Percentiles rank a stretch among this genome's conserved stretches.
phyloP scores from a whole-genome alignment of 2,329 filamentous ascomycete genomes.

The Phialophora verrucosa region DNA sequence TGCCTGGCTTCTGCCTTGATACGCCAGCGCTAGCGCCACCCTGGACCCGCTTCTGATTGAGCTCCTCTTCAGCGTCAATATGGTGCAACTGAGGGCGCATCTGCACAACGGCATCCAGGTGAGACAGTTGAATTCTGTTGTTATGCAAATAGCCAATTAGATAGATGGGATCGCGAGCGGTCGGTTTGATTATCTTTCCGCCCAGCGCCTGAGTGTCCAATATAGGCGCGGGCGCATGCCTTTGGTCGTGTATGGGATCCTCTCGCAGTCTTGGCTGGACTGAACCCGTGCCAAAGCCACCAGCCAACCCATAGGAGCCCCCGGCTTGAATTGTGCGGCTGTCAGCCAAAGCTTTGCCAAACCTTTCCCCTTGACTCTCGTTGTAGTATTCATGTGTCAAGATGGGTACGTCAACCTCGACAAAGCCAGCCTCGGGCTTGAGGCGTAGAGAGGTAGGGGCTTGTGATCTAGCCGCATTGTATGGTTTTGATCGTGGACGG shows the following conservation, averaged over 20 bases:
- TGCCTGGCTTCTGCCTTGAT: conserved; percentile 43
- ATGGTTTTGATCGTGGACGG: conserved; percentile 68
- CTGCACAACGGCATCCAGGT: conserved; percentile 80
- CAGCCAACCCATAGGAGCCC: conserved; percentile 72
- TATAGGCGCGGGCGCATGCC: conserved; percentile 72
- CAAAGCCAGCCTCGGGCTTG: conserved; percentile 79
- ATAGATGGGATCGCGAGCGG: conserved; percentile 74
- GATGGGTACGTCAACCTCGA: conserved; percentile 91
- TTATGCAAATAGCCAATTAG: conserved; percentile 92
- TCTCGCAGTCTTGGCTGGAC: conserved; percentile 41
- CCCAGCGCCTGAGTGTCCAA: conserved; percentile 82
- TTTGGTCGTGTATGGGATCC: conserved; percentile 64
- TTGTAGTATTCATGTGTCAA: conserved; percentile 78
- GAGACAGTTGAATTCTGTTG: conserved; percentile 83
- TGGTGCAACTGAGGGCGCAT: conserved; percentile 92
- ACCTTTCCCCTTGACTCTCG: conserved; percentile 77
- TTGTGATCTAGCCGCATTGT: conserved; percentile 61
- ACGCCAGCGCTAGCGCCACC: conserved; percentile 43
- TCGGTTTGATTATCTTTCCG: conserved; percentile 73
- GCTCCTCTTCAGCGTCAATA: conserved; percentile 80
- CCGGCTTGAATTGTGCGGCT: conserved; percentile 60
- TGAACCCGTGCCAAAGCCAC: conserved; percentile 71
- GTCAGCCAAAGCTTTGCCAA: conserved; percentile 75
- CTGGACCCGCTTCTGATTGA: conserved; percentile 60
- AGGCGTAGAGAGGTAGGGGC: conserved; percentile 76